phyloP scores from a whole-genome alignment of 2,329 filamentous ascomycete genomes.

The Aureobasidium musti region DNA sequence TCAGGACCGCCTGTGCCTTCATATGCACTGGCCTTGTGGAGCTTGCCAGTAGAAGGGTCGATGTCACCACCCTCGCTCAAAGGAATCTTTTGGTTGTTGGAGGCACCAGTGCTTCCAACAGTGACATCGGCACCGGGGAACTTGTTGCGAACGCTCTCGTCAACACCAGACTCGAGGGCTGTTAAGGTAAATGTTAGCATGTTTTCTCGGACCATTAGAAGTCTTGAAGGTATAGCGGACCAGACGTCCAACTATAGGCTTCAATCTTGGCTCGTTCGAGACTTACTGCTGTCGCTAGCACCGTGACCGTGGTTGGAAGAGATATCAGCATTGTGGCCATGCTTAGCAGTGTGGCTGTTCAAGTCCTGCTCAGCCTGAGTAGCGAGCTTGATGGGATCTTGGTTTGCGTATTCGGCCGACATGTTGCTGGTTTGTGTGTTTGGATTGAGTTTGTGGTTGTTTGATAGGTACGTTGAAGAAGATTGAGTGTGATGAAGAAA shows the following conservation, averaged over 20 bases:
- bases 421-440: conserved; percentile 37
- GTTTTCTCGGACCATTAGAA: background rate
- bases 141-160: conserved; percentile 44
- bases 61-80: conserved; percentile 50
- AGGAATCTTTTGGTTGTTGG: conserved; percentile 53
- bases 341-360: conserved; percentile 47
- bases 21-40: conserved; percentile 50
- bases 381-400: conserved; percentile 49
- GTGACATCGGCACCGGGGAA: conserved; percentile 51
- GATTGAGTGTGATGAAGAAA: conserved; percentile 27
- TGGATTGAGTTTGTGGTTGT: conserved; percentile 27
- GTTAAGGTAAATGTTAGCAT: conserved; percentile 3
- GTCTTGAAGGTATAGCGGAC: background rate
- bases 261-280: background rate
- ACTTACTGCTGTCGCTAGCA: conserved; percentile 45
- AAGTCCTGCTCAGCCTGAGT: conserved; percentile 53
- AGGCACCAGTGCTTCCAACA: conserved; percentile 49
- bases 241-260: background rate
- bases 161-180: conserved; percentile 53
- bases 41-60: conserved; percentile 44
- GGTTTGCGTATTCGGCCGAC: conserved; percentile 48
- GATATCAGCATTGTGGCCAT: conserved; percentile 38
- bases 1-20: conserved; percentile 54
- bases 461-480: conserved; percentile 25
- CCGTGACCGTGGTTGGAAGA: conserved; percentile 33